A percentile compares a stretch with the other conserved stretches of the same genome.
phyloP scores from a whole-genome alignment of 2,329 filamentous ascomycete genomes.

The Penicillium concentricum region DNA sequence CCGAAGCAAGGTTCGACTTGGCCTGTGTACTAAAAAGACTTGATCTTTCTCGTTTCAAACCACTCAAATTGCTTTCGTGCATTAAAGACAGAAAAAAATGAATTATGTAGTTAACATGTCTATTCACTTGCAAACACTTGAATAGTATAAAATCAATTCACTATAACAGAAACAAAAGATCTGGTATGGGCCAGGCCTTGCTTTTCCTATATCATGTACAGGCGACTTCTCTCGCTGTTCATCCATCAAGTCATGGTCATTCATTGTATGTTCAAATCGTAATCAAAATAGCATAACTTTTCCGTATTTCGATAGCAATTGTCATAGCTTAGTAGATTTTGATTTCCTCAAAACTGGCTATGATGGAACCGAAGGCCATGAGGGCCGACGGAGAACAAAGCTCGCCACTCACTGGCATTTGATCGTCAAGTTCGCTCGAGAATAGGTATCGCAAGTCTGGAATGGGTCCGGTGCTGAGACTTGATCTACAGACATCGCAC shows the following conservation, averaged over 20 bases:
- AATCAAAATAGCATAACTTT: conserved; percentile 24
- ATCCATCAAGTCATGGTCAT: conserved; percentile 26
- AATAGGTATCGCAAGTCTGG: conserved; percentile 6
- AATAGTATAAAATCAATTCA: conserved; percentile 10
- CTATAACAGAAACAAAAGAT: conserved; percentile 19
- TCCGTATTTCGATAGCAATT: conserved; percentile 18
- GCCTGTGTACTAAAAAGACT: not conserved
- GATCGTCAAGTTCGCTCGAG: conserved; percentile 4
- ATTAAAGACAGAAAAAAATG: not conserved
- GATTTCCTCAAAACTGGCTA: conserved; percentile 8
- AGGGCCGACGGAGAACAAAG: conserved; percentile 10
- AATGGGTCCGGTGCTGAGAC: not conserved
- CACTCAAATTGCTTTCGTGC: not conserved
- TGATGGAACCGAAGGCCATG: conserved; percentile 3
- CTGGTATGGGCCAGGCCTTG: conserved; percentile 25
- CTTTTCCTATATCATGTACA: conserved; percentile 31
- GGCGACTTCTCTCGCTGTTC: conserved; percentile 22
- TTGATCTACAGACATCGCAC: not conserved
- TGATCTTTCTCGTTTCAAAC: not conserved
- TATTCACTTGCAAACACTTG: not conserved
- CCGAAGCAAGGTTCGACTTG: not conserved
- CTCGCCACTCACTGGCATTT: conserved; percentile 4
- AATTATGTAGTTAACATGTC: not conserved
- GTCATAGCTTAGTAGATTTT: conserved; percentile 12
- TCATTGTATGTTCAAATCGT: conserved; percentile 28